Conservation (phyloP, 2,329 filamentous ascomycete species). For the Orbilia ellipsospora region DNA sequence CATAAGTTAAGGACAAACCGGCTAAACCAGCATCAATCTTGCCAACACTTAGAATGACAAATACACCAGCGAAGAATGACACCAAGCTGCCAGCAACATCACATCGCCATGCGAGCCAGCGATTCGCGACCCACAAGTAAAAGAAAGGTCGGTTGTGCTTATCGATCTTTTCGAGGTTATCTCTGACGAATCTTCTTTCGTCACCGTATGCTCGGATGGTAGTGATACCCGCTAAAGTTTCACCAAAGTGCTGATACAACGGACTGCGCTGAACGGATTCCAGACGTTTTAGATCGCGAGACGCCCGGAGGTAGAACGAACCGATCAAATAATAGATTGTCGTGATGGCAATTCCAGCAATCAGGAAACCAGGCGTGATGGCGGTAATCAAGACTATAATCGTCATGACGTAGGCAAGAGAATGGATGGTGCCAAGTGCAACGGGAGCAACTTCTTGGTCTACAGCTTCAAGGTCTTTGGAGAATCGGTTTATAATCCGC, state of each 20-base stretch:
- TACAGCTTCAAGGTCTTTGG: conserved; percentile 93
- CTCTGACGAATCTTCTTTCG: conserved; percentile 89
- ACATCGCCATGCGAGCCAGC: conserved; percentile 93
- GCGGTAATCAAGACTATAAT: conserved; percentile 86
- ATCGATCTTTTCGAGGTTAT: conserved; percentile 89
- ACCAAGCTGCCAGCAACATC: conserved; percentile 91
- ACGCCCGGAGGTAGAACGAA: conserved; percentile 87
- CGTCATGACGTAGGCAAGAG: conserved; percentile 77
- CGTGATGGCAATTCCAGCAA: conserved; percentile 86
- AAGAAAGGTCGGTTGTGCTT: conserved; percentile 92
- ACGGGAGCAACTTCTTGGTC: conserved; percentile 96
- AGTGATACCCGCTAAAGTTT: conserved; percentile 92
- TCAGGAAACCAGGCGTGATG: conserved; percentile 90
- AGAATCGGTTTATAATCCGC: conserved; percentile 98
- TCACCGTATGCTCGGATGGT: conserved; percentile 97
- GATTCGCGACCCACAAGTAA: conserved; percentile 94
- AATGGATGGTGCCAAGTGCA: conserved; percentile 78
- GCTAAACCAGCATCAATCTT: conserved; percentile 89
- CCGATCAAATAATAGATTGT: conserved; percentile 84
- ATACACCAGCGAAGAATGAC: conserved; percentile 90
- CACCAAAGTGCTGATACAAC: conserved; percentile 96
- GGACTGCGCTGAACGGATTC: conserved; percentile 95
- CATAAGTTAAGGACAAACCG: conserved; percentile 93
- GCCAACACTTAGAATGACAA: conserved; percentile 85
- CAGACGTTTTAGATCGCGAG: conserved; percentile 92